phyloP scores from a whole-genome alignment of 257 asterid genomes.

The Mitragyna speciosa region DNA sequence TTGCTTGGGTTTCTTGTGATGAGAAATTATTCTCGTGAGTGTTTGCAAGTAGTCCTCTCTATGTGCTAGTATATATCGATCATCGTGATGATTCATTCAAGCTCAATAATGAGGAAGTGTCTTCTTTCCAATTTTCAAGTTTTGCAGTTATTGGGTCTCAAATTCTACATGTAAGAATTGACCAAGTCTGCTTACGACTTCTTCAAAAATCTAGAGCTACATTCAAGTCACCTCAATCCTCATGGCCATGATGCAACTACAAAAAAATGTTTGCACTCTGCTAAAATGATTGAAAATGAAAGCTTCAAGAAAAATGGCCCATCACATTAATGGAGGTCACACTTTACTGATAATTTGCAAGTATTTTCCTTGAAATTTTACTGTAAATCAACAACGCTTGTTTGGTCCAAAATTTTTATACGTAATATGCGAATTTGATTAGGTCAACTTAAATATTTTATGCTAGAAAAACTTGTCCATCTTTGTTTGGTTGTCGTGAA shows the following conservation, averaged over 20 bases:
- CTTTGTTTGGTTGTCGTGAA: neutral
- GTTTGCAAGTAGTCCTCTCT: neutral
- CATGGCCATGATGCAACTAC: neutral
- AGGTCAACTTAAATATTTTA: too few relatives aligned
- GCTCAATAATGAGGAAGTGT: neutral
- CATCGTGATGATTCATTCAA: neutral
- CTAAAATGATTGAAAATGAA: conserved; percentile 3
- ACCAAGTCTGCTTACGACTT: conserved; percentile 13
- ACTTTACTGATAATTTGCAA: neutral
- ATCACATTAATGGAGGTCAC: neutral
- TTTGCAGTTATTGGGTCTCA: neutral
- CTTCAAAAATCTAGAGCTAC: conserved; percentile 1
- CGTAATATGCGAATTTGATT: too few relatives aligned
- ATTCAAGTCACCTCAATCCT: neutral
- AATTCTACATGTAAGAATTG: neutral
- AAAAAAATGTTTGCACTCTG: neutral
- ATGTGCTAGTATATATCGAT: too few relatives aligned
- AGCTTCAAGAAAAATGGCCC: neutral
- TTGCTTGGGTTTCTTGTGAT: neutral
- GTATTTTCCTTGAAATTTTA: too few relatives aligned
- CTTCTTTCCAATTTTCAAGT: neutral
- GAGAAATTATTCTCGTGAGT: neutral
- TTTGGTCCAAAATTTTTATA: too few relatives aligned
- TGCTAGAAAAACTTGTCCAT: too few relatives aligned
- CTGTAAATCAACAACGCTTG: too few relatives aligned